A percentile compares a stretch with the other conserved stretches of the same genome.
phyloP scores from a whole-genome alignment of 2,329 filamentous ascomycete species.

The Scopulariopsis brevicaulis region DNA sequence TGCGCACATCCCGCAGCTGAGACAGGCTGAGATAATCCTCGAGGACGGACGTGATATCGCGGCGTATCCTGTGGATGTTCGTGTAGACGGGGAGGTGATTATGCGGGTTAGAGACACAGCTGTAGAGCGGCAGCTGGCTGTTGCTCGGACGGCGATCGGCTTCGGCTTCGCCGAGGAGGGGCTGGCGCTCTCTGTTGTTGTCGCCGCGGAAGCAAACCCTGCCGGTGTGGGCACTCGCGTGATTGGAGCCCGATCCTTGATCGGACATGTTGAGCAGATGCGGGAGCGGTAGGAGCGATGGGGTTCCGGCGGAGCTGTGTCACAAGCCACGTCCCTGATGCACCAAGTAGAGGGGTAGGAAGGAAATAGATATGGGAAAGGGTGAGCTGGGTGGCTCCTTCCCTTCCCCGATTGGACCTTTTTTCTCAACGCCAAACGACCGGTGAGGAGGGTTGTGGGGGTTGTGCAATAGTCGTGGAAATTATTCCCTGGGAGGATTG shows the following conservation, averaged over 20 bases:
- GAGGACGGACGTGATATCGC: conserved; percentile 51
- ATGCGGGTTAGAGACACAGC: conserved; percentile 46
- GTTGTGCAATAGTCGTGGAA: not conserved
- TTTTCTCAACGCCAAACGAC: not conserved
- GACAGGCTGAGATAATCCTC: conserved; percentile 7
- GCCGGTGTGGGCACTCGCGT: not conserved
- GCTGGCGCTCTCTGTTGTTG: not conserved
- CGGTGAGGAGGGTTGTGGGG: not conserved
- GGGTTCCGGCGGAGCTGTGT: not conserved
- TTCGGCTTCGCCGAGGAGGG: not conserved
- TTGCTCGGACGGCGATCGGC: not conserved
- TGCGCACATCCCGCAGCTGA: conserved; percentile 68
- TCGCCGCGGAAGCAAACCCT: not conserved
- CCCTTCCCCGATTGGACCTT: not conserved
- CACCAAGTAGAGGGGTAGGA: not conserved
- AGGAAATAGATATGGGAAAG: not conserved
- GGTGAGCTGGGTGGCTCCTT: not conserved
- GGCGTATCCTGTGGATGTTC: conserved; percentile 62
- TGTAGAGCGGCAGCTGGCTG: conserved; percentile 27
- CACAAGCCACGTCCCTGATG: not conserved
- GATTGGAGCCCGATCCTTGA: not conserved
- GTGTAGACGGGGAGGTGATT: conserved; percentile 60
- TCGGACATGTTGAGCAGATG: not conserved
- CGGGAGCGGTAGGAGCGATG: not conserved
- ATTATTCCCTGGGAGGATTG: not conserved